Percentiles rank a stretch among this genome's conserved stretches.
phyloP scores from a whole-genome alignment of 2,329 filamentous ascomycete species.

The Alternaria atra region DNA sequence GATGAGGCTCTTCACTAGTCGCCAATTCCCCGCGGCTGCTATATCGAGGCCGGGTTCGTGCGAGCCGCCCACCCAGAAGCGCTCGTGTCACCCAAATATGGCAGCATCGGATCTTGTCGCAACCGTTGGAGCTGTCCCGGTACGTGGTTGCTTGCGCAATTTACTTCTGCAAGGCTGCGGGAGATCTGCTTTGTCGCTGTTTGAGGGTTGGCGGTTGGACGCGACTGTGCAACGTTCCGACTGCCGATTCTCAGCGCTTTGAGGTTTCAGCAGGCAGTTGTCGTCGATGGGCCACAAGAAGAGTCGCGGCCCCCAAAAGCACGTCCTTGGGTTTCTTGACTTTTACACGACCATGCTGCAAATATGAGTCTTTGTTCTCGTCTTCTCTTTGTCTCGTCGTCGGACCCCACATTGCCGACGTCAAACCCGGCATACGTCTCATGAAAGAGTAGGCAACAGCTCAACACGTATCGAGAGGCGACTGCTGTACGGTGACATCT shows the following conservation, averaged over 20 bases:
- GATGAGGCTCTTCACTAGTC: slow-evolving; percentile 43
- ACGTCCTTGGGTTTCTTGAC: not conserved
- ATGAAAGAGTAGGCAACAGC: not conserved
- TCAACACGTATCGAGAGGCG: slow-evolving; percentile 7
- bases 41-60: slow-evolving; percentile 28
- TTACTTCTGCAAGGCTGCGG: slow-evolving; percentile 15
- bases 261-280: slow-evolving; percentile 30
- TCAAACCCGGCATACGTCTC: not conserved
- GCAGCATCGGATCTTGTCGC: slow-evolving; percentile 21
- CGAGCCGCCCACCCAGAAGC: slow-evolving; percentile 36
- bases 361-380: not conserved
- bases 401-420: not conserved
- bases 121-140: slow-evolving; percentile 20
- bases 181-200: slow-evolving; percentile 14
- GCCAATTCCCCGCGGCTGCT: slow-evolving; percentile 32
- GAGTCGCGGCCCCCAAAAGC: slow-evolving; percentile 9
- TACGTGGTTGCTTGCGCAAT: slow-evolving; percentile 28
- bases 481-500: not conserved
- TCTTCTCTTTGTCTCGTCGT: not conserved
- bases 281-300: slow-evolving; percentile 11
- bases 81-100: slow-evolving; percentile 40
- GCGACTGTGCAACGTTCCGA: slow-evolving; percentile 15
- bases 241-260: slow-evolving; percentile 27
- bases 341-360: not conserved
- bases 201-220: slow-evolving; percentile 22